Percentiles rank a stretch among this genome's conserved stretches.
Evolutionary conservation across 2,329 filamentous ascomycete species (phyloP).

Genomic region (Arthrobotrys pseudoclavata): DNA sequence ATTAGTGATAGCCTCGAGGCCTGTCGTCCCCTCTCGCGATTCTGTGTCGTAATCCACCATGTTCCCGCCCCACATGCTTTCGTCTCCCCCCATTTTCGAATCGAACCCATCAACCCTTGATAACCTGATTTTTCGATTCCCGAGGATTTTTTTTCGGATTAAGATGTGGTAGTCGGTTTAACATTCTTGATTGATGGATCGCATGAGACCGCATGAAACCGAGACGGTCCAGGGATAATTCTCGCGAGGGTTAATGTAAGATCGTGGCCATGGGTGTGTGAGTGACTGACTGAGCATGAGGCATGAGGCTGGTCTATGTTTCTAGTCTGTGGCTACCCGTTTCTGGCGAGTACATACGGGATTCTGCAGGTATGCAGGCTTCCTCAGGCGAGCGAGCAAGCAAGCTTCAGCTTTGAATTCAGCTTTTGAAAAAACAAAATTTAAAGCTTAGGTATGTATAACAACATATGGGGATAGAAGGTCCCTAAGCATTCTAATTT

Average conservation of each 20-base stretch:
- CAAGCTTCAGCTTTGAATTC: conserved; percentile 18
- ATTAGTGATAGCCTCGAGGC: conserved; percentile 48
- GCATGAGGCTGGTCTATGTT: conserved; percentile 37
- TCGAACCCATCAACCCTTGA: conserved; percentile 33
- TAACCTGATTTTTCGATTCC: conserved; percentile 37
- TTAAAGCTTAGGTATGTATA: conserved; percentile 2
- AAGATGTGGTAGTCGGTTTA: conserved; percentile 45
- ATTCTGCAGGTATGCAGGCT: conserved; percentile 31
- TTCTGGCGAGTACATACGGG: conserved; percentile 58
- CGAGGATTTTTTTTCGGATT: conserved; percentile 7
- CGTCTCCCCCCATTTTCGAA: conserved; percentile 6
- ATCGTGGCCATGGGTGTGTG: neutral
- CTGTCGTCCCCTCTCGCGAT: conserved; percentile 24
- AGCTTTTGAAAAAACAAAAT: neutral
- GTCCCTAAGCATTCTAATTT: neutral
- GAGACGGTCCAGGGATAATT: conserved; percentile 38
- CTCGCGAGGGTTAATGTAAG: conserved; percentile 10
- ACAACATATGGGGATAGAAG: conserved; percentile 29
- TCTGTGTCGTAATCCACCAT: conserved; percentile 35
- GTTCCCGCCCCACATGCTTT: conserved; percentile 39
- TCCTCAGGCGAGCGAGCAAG: conserved; percentile 1
- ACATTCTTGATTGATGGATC: conserved; percentile 58
- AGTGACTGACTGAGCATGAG: neutral
- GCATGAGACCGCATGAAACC: conserved; percentile 60
- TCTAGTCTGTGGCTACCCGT: conserved; percentile 55